Base-by-base conservation (phyloP, 176 grass and related monocot species). In the Musa schizocarpa region DNA sequence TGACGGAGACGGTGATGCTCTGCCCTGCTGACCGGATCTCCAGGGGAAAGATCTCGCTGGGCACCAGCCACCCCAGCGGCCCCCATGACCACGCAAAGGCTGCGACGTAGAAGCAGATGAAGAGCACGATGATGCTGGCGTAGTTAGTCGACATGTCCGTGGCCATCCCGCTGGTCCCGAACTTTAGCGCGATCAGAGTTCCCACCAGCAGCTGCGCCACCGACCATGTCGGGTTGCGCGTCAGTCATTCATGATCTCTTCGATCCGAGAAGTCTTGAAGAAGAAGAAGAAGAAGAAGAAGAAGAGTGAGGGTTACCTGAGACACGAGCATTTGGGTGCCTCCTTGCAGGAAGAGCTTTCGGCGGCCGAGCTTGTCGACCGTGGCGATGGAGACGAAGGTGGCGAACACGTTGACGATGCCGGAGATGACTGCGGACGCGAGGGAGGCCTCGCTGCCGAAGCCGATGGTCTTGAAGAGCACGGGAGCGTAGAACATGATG, bases 11-110 rank as follows among this genome's bases (percentile, higher is more conserved):
- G 81, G 65, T 93, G 72, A 97, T 97, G 76, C 93, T 97, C 85
- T 97, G 93, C 22, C 93, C 93, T 1, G 93, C 93, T 9, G 93
- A 99, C 24, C 95, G 83, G 78, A 99, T 99, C 81, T 99, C 95
- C 24, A 99, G 79, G 74, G 95, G 95, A 69, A 99, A 99, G 78
- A 99, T 99, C 81, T 99, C 95, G 75, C 90, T 94, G 20, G 95
- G 95, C 43, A 99, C 95, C 58, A 99, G 83, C 95, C 95, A 99
- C 0, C 95, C 95, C 1, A 99, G 90, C 1, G 95, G 95, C 0
- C 95, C 95, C 95, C 95, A 99, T 1, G 95, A 99, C 90, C 90
- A 99, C 0, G 95, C 95, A 84, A 99, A 99, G 0, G 84, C 95
- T 14, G 95, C 90, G 4, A 94, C 88, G 59, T 99, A 99, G 0